A percentile compares a stretch with the other conserved stretches of the same genome.
phyloP scores from a whole-genome alignment of 2,329 filamentous ascomycete genomes.

The Curvularia sp. region DNA sequence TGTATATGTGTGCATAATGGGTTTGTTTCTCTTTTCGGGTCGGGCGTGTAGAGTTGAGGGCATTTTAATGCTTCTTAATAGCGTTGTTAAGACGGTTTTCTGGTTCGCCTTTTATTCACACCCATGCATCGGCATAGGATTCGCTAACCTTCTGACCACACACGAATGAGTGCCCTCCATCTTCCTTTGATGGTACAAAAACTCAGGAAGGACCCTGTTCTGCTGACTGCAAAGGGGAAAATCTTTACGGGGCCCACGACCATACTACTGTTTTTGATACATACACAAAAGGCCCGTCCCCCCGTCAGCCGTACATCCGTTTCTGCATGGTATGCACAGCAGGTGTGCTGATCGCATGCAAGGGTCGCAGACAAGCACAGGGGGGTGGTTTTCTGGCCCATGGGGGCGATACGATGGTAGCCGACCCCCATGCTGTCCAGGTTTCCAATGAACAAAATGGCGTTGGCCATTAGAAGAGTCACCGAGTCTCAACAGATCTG shows the following conservation, averaged over 20 bases:
- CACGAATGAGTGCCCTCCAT: not conserved
- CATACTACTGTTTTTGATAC: not conserved
- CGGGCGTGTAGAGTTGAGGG: slow-evolving; percentile 7
- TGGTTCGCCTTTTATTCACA: slow-evolving; percentile 1
- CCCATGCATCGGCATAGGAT: not conserved
- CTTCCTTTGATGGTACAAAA: not conserved
- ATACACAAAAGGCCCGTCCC: not conserved
- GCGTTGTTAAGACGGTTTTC: slow-evolving; percentile 5
- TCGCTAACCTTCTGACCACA: not conserved
- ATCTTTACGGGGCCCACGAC: not conserved
- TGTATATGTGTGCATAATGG: not conserved
- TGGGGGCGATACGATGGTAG: slow-evolving; percentile 8
- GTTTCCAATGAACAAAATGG: slow-evolving; percentile 1
- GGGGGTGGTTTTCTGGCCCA: slow-evolving; percentile 5
- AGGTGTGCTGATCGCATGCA: slow-evolving; percentile 2
- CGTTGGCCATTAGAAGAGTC: slow-evolving; percentile 9
- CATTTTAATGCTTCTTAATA: slow-evolving; percentile 10
- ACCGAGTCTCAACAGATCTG: slow-evolving; percentile 28
- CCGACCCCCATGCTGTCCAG: slow-evolving; percentile 14
- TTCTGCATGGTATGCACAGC: not conserved
- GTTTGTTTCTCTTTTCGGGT: slow-evolving; percentile 11
- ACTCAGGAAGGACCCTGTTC: not conserved
- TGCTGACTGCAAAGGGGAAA: not conserved
- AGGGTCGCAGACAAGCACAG: slow-evolving; percentile 2
- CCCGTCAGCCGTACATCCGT: not conserved